Evolutionary conservation across 257 asterid genomes (phyloP), one percentile per base, ranked within the genome.

Genomic region (Rauvolfia tetraphylla): DNA sequence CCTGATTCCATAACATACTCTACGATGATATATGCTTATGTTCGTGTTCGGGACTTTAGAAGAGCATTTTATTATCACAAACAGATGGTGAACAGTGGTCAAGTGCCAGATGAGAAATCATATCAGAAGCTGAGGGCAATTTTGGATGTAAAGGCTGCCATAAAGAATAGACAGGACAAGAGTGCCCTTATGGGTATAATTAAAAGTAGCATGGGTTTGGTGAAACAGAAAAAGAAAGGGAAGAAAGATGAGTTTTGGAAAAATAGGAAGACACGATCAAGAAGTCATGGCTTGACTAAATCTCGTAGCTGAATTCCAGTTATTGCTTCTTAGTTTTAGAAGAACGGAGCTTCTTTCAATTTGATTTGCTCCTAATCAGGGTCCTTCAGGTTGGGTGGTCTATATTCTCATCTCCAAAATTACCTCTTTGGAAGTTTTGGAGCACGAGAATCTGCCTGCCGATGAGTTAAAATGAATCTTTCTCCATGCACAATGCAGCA

Each of bases 221-320:
- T 89, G 86, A 89, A 90, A 76, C 82, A 82, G 86, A 92, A 89
- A n/a, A 88, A 82, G 71, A 89, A 84, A 56, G 89, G 93, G 67
- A 90, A 92, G 85, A 94, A 94, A 73, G 97, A 92, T 53, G 98
- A 95, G 80, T 92, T 95, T 71, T 95, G 99, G 99, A 95, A 95
- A 81, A 81, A 76, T 41, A 87, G 77, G 68, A 93, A 81, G 82
- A 85, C 78, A 29, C 75, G 85, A 71, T 13, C 88, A 58, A 85
- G 89, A 81, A 56, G 61, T 71, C 77, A 71, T 76, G 86, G 84
- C 72, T 75, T 80, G 15, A 72, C 80, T 1, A 36, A 68, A 66
- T 57, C 49, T 72, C 66, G 62, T 69, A 77, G 76, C 42, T 71
- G 80, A 80, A 70, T 38, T 68, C 70, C 39, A n/a, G 17, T 38